Evolutionary conservation across 352 stramenopile genomes (phyloP).

Genomic region (Peronosclerospora sorghi): DNA sequence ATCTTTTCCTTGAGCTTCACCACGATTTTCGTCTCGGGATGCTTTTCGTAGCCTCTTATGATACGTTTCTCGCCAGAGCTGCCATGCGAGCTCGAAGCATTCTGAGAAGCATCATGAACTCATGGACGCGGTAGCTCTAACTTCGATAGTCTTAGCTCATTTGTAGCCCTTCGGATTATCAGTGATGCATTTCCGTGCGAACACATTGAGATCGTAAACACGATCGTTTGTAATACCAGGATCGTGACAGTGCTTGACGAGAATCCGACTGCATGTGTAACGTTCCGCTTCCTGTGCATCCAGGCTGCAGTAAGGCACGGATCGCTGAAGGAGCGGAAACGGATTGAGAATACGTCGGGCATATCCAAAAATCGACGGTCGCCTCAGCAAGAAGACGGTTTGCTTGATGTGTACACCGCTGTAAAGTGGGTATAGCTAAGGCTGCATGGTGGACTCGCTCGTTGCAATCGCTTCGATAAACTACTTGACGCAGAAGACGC

Average conservation of each 20-base stretch:
- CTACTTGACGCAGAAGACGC: slow-evolving; percentile 49
- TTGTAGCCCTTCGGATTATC: slow-evolving; percentile 39
- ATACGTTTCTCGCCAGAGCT: neutral
- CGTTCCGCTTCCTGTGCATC: slow-evolving; percentile 2
- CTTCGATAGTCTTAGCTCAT: slow-evolving; percentile 12
- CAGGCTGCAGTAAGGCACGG: slow-evolving; percentile 2
- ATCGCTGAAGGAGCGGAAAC: slow-evolving; percentile 28
- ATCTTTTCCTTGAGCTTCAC: neutral
- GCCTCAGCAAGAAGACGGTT: slow-evolving; percentile 48
- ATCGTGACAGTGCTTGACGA: slow-evolving; percentile 12
- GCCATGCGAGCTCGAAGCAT: neutral
- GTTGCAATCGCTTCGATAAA: slow-evolving; percentile 29
- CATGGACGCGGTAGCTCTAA: neutral
- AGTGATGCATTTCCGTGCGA: slow-evolving; percentile 20
- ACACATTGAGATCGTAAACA: slow-evolving; percentile 35
- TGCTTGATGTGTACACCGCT: slow-evolving; percentile 22
- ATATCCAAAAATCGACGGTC: slow-evolving; percentile 73
- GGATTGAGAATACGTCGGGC: slow-evolving; percentile 52
- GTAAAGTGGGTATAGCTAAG: slow-evolving; percentile 39
- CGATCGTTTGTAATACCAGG: slow-evolving; percentile 44
- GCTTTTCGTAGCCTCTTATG: slow-evolving; percentile 1
- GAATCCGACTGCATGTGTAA: slow-evolving; percentile 2
- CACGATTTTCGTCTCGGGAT: neutral
- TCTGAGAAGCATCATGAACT: neutral
- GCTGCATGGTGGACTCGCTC: slow-evolving; percentile 38